Evolutionary conservation across 2,329 filamentous ascomycete species (phyloP).

Genomic region (Diaporthe vaccinii): DNA sequence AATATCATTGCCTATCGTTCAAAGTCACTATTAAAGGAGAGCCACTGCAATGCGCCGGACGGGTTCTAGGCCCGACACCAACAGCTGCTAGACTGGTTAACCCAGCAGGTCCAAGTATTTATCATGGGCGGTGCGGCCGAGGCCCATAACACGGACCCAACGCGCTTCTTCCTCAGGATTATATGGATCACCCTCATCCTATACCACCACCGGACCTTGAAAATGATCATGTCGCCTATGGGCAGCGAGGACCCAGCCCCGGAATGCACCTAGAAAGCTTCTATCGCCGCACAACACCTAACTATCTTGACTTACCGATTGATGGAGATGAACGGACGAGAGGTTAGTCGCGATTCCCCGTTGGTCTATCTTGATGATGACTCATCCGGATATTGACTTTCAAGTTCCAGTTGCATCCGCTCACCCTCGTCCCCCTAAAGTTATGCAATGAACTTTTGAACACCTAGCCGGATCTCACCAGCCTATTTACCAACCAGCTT

Average conservation of each 20-base stretch:
- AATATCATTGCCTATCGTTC: not conserved
- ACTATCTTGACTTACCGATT: not conserved
- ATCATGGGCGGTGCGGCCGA: not conserved
- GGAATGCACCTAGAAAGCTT: not conserved
- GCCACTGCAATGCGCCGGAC: not conserved
- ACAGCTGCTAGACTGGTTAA: not conserved
- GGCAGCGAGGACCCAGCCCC: not conserved
- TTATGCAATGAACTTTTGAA: conserved; percentile 2
- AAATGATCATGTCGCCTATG: not conserved
- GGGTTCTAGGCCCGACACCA: not conserved
- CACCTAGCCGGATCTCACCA: not conserved
- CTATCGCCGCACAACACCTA: not conserved
- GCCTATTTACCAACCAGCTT: not conserved
- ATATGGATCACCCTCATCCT: not conserved
- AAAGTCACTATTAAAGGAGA: not conserved
- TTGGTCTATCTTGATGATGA: not conserved
- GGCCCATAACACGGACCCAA: not conserved
- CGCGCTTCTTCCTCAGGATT: not conserved
- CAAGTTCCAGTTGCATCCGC: not conserved
- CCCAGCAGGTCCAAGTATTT: not conserved
- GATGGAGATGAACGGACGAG: not conserved
- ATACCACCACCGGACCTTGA: not conserved
- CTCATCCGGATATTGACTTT: not conserved
- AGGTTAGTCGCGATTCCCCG: not conserved
- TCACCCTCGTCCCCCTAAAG: not conserved